Evolutionary conservation across 805 yeast species (phyloP), one percentile per base, ranked within the genome.

Genomic region (Candida nonsorbophila): DNA sequence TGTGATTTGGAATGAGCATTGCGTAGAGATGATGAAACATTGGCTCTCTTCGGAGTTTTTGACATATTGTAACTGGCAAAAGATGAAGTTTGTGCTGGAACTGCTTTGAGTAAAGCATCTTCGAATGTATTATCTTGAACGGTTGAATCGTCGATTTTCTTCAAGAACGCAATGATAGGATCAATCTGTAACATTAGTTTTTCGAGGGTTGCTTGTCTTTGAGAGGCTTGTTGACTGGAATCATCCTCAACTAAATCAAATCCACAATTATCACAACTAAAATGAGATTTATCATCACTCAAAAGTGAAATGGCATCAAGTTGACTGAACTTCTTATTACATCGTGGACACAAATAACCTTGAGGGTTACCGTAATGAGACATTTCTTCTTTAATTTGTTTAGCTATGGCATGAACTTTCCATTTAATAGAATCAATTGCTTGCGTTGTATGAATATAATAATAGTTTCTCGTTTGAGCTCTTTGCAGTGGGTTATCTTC

Each of bases 391-490:
- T 85, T 85, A 32, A 88, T 67, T 31, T 69, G 54, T 42, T 79
- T 80, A 9, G 85, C 97, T 16, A 92, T 71, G 26, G 84, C 75
- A 53, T 90, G 95, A 35, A 90, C 84, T 49, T 88, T 87, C 97
- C 97, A 92, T 57, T 92, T 92, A 51, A 92, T 77, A 3, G 96
- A 77, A 58, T 92, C 98, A 22, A 92, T 84, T 0, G 97, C 94
- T 53, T 87, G 95, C 3, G 96, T 85, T 51, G 74, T 77, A 49
- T 86, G 95, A 31, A 90, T 79, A 54, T 74, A 92, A 58, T 81
- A 92, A 46, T 86, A 86, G 3, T 90, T 82, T 44, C 88, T 72
- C 15, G 79, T 72, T 26, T 79, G 77, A 32, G 81, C 73, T 38
- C 95, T 68, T 37, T 54, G 74, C 33, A 76, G 83, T 14, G 72